A percentile compares a stretch with the other conserved stretches of the same genome.
Evolutionary conservation across 805 yeast species (phyloP).

Genomic region (Cyberlindnera bimundalis): DNA sequence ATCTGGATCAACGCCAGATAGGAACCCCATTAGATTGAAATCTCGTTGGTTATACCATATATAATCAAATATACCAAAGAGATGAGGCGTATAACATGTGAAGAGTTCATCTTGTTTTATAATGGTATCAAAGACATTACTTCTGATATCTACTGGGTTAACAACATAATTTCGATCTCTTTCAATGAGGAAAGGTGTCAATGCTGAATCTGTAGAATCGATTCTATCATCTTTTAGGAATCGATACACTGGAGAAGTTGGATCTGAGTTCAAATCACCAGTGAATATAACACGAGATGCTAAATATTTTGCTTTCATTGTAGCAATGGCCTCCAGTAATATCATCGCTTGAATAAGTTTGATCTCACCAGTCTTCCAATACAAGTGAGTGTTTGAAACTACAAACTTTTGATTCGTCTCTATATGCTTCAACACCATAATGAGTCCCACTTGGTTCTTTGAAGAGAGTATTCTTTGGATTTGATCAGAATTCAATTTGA

Average conservation of each 20-base stretch:
- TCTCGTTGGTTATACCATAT: conserved; percentile 47
- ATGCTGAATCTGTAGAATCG: conserved; percentile 23
- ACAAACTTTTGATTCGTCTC: conserved; percentile 38
- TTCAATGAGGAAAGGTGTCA: conserved; percentile 20
- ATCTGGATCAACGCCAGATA: conserved; percentile 45
- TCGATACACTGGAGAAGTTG: conserved; percentile 46
- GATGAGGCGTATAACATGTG: conserved; percentile 48
- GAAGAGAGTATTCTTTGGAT: conserved; percentile 34
- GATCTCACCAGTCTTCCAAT: conserved; percentile 57
- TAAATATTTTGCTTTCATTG: conserved; percentile 29
- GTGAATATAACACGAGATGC: conserved; percentile 40
- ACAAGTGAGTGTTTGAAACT: conserved; percentile 57
- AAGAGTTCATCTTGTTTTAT: conserved; percentile 18
- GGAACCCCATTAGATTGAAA: conserved; percentile 39
- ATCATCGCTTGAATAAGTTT: conserved; percentile 51
- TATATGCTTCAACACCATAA: conserved; percentile 46
- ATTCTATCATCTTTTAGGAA: conserved; percentile 36
- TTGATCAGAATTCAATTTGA: conserved; percentile 15
- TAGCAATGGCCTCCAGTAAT: conserved; percentile 33
- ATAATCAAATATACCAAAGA: conserved; percentile 54
- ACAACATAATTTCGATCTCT: conserved; percentile 28
- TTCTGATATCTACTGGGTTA: conserved; percentile 30
- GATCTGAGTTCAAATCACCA: conserved; percentile 57
- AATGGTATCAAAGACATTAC: conserved; percentile 30
- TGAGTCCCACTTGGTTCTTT: conserved; percentile 56